phyloP scores from a whole-genome alignment of 306 rosid species.

The Pachyrhizus erosus region DNA sequence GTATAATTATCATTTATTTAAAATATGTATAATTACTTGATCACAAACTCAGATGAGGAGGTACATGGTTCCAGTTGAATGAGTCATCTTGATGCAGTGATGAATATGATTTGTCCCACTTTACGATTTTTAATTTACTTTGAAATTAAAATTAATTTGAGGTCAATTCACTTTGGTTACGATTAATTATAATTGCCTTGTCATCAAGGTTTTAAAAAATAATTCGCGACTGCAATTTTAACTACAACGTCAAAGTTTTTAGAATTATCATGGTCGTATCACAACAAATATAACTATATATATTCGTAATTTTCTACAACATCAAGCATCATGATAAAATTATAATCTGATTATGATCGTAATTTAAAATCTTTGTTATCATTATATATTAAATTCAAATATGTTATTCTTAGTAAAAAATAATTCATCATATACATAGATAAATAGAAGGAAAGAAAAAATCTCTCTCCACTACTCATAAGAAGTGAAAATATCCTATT shows the following conservation, averaged over 20 bases:
- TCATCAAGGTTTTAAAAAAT: too few species aligned
- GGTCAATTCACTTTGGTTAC: not conserved
- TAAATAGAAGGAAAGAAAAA: not conserved
- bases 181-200: not conserved
- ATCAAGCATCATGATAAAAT: not conserved
- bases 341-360: too few species aligned
- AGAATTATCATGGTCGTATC: too few species aligned
- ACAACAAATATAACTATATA: too few species aligned
- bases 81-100: not conserved
- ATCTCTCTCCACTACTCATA: conserved; percentile 11
- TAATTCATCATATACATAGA: not conserved
- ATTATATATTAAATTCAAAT: not conserved
- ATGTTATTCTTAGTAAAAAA: not conserved
- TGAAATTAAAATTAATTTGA: not conserved
- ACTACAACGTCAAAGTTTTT: too few species aligned
- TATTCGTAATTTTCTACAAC: not conserved
- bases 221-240: too few species aligned
- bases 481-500: conserved; percentile 9
- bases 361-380: not conserved
- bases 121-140: not conserved
- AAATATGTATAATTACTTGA: not conserved
- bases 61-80: not conserved
- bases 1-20: not conserved
- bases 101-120: not conserved
- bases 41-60: not conserved